Evolutionary conservation across 2,329 filamentous ascomycete species (phyloP), one percentile per base, ranked within the genome.

Genomic region (Emergomyces pasteurianus): DNA sequence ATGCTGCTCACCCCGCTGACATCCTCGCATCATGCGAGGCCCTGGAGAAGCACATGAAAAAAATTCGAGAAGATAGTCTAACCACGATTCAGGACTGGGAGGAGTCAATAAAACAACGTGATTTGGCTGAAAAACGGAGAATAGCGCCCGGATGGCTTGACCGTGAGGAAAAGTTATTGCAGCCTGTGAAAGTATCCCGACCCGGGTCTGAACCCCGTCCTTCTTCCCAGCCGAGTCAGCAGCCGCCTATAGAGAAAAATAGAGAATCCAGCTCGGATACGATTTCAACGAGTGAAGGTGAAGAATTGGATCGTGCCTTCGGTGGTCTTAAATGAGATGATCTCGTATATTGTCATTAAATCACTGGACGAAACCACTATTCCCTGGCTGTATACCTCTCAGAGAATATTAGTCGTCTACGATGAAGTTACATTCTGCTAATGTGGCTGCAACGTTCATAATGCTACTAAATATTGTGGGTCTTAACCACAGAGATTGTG

Each of bases 1-100:
- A 92, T 71, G 86, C 90, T 53, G 90, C 92, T 5, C 89, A 95
- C 67, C 91, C 94, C 0, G 85, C 91, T 67, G 87, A 92, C 66
- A 95, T 99, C 69, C 81, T 92, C 23, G 82, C 85, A 16, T 91
- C 90, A 28, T 96, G 92, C 76, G 82, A 83, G 63, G 86, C 88
- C 8, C 81, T 99, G 49, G 85, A 88, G 66, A 81, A 83, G 1
- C 89, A 96, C 73, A 79, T 99, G 14, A 77, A 83, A 31, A 83
- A 85, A 65, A 80, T 89, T 65, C 82, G 86, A 65, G 79, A 81
- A 2, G 86, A 89, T 42, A 89, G 89, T 1, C 82, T 87, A 64
- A 77, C 79, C 42, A 83, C 86, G 59, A 78, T 96, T 60, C 75
- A 79, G 58, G 83, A 82, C 23, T 89, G 94, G 77, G 86, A 94